Conservation (phyloP, 2,329 filamentous ascomycete genomes). For the Aphanoascus verrucosus region DNA sequence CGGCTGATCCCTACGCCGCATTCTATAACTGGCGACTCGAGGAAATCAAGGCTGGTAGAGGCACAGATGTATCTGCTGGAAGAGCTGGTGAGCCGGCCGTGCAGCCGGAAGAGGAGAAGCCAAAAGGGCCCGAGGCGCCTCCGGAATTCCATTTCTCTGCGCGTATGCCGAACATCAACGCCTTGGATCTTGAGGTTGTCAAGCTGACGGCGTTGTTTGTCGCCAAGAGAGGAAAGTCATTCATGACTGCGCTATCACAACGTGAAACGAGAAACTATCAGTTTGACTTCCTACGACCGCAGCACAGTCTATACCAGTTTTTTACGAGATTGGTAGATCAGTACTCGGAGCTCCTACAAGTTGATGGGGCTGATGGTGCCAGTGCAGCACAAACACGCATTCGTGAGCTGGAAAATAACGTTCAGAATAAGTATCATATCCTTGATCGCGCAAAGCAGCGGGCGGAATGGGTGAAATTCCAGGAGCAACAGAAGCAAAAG, state of each 20-base stretch:
- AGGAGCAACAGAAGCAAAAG: constrained; percentile 74
- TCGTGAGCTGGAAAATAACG: constrained; percentile 61
- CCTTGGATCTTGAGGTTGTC: constrained; percentile 70
- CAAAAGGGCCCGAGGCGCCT: constrained; percentile 73
- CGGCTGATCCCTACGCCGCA: constrained; percentile 69
- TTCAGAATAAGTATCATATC: constrained; percentile 68
- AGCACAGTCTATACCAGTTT: constrained; percentile 93
- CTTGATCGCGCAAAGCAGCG: constrained; percentile 72
- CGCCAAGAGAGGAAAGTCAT: constrained; percentile 82
- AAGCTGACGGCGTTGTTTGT: constrained; percentile 79
- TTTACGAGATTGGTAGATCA: constrained; percentile 89
- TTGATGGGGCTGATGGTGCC: constrained; percentile 57
- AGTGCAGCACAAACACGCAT: constrained; percentile 63
- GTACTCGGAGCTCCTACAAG: constrained; percentile 68
- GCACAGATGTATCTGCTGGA: constrained; percentile 66
- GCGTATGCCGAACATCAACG: constrained; percentile 93
- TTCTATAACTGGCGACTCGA: constrained; percentile 86
- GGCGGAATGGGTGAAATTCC: constrained; percentile 75
- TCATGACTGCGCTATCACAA: constrained; percentile 81
- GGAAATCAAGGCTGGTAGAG: constrained; percentile 75
- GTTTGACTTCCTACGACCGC: constrained; percentile 89
- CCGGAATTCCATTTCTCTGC: constrained; percentile 86
- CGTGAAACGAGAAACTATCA: constrained; percentile 83
- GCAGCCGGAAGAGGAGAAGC: constrained; percentile 49
- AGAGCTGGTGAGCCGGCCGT: constrained; percentile 53